Evolutionary conservation across 495 filamentous ascomycete genomes (phyloP).

Genomic region (Aspergillus coremiiformis): DNA sequence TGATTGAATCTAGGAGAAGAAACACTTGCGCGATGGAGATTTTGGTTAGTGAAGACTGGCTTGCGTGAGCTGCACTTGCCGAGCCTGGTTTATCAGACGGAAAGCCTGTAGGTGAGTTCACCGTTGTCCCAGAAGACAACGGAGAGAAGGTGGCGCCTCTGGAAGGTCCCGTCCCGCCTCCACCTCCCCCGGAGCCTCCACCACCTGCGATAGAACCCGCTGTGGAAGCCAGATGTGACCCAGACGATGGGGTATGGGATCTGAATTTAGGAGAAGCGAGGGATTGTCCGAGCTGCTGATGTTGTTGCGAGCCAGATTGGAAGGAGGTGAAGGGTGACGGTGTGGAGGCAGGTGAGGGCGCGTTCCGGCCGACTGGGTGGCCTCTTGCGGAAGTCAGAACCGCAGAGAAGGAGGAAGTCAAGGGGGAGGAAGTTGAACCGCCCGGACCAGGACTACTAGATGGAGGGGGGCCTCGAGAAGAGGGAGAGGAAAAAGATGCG

Average conservation of each 20-base stretch:
- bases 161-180: conserved; percentile 45
- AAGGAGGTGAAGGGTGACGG: conserved; percentile 48
- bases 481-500: conserved; percentile 36
- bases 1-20: conserved; percentile 85
- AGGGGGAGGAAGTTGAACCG: conserved; percentile 43
- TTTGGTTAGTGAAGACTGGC: conserved; percentile 56
- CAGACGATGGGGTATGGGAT: conserved; percentile 54
- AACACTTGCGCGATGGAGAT: conserved; percentile 94
- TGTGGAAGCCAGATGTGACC: conserved; percentile 51
- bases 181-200: conserved; percentile 55
- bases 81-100: conserved; percentile 46
- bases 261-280: conserved; percentile 53
- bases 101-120: conserved; percentile 54
- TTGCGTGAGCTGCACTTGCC: conserved; percentile 32
- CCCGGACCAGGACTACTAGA: conserved; percentile 40
- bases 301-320: conserved; percentile 55
- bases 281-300: conserved; percentile 39
- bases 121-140: conserved; percentile 51
- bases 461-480: conserved; percentile 34
- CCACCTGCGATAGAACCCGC: conserved; percentile 50
- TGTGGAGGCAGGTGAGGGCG: conserved; percentile 41
- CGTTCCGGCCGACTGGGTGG: conserved; percentile 43
- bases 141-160: conserved; percentile 57
- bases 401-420: conserved; percentile 48
- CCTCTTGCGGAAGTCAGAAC: conserved; percentile 45